phyloP scores from a whole-genome alignment of 1,284 basidiomycete genomes.

The Boletus smithii region DNA sequence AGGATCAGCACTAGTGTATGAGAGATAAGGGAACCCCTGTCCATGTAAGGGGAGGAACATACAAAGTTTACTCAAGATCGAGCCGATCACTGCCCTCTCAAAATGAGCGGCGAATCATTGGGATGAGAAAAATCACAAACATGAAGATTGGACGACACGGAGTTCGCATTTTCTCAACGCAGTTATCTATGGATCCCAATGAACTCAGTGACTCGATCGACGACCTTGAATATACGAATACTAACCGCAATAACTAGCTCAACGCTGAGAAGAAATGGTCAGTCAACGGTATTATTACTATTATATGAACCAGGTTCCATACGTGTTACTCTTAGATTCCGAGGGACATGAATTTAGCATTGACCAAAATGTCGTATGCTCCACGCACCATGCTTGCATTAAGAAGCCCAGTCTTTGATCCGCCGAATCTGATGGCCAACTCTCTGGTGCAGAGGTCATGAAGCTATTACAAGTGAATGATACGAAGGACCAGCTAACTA shows the following conservation, averaged over 20 bases:
- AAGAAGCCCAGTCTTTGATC: conserved; percentile 72
- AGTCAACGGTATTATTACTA: background rate
- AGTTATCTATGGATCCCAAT: conserved; percentile 52
- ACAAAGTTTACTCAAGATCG: conserved; percentile 77
- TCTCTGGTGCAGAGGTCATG: conserved; percentile 81
- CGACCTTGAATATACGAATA: conserved; percentile 5
- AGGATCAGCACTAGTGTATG: conserved; percentile 45
- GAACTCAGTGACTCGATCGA: conserved; percentile 11
- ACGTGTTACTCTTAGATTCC: conserved; percentile 62
- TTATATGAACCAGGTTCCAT: conserved; percentile 31
- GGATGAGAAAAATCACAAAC: conserved; percentile 41
- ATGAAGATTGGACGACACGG: conserved; percentile 75
- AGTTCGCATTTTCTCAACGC: conserved; percentile 83
- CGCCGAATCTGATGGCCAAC: conserved; percentile 70
- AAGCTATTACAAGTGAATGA: conserved; percentile 41
- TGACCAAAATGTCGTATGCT: background rate
- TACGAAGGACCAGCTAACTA: background rate
- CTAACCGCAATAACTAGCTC: conserved; percentile 71
- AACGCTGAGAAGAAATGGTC: conserved; percentile 42
- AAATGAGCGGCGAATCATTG: conserved; percentile 6
- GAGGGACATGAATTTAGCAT: conserved; percentile 11
- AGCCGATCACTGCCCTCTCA: conserved; percentile 60
- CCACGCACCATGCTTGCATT: conserved; percentile 75
- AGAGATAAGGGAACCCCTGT: conserved; percentile 7
- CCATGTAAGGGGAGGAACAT: conserved; percentile 25